Conservation (phyloP, 768 basidiomycete species). For the Exidia glandulosa region DNA sequence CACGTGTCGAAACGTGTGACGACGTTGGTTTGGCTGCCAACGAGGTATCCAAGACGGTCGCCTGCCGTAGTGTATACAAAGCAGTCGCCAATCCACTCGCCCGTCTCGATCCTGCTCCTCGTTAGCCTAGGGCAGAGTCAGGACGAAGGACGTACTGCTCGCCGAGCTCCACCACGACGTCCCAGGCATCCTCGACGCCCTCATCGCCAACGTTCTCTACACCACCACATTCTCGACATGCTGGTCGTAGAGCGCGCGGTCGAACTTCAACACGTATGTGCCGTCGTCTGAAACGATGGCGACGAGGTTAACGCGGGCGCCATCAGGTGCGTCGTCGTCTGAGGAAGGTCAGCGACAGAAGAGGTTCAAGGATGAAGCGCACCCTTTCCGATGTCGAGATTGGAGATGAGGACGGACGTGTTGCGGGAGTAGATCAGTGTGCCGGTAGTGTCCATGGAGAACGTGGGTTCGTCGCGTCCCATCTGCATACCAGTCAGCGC, state of each 20-base stretch:
- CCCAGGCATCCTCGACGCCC: slow-evolving; percentile 94
- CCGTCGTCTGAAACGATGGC: slow-evolving; percentile 83
- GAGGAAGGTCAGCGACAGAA: too few relatives aligned
- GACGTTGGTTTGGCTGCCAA: slow-evolving; percentile 86
- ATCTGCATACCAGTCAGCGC: slow-evolving; percentile 36
- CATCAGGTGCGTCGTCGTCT: slow-evolving; percentile 57
- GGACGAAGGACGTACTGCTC: slow-evolving; percentile 51
- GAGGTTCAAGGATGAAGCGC: too few relatives aligned
- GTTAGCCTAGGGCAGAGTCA: slow-evolving; percentile 13
- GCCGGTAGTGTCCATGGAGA: slow-evolving; percentile 88
- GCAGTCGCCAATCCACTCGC: slow-evolving; percentile 99
- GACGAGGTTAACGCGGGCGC: slow-evolving; percentile 71
- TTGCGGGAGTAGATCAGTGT: slow-evolving; percentile 93
- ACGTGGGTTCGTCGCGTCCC: slow-evolving; percentile 91
- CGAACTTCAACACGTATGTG: slow-evolving; percentile 85
- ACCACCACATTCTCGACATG: slow-evolving; percentile 54
- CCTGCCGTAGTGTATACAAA: slow-evolving; percentile 88
- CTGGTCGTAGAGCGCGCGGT: slow-evolving; percentile 76
- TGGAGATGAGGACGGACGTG: slow-evolving; percentile 82
- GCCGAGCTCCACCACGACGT: slow-evolving; percentile 77
- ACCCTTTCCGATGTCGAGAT: slow-evolving; percentile 45
- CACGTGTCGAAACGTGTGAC: slow-evolving; percentile 89
- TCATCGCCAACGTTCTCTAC: slow-evolving; percentile 64
- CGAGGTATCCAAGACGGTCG: slow-evolving; percentile 89
- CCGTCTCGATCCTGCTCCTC: slow-evolving; percentile 75